Conservation (phyloP, 129 eudicot species). For the Flaveria brownii region DNA sequence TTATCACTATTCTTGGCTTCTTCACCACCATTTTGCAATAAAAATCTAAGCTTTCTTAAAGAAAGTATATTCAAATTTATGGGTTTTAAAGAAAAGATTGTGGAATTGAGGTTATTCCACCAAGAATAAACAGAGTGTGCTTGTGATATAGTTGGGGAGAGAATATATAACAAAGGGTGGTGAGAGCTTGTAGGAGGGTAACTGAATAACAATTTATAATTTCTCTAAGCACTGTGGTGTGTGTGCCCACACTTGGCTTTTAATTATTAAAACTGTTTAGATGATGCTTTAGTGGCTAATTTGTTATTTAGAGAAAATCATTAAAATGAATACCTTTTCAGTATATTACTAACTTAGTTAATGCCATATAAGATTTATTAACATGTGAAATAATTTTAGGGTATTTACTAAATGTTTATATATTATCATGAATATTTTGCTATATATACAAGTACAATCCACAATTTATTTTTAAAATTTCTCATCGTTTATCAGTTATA, state of each 20-base stretch:
- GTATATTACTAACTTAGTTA: too few relatives aligned
- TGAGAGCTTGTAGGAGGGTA: constrained; percentile 22
- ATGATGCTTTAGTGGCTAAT: not conserved
- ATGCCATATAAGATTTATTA: too few relatives aligned
- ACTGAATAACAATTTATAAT: constrained; percentile 18
- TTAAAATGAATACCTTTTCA: too few relatives aligned
- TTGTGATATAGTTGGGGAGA: constrained; percentile 21
- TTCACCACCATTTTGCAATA: constrained; percentile 49
- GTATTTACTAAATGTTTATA: too few relatives aligned
- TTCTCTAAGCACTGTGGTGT: constrained; percentile 21
- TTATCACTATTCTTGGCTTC: constrained; percentile 75
- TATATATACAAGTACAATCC: too few relatives aligned
- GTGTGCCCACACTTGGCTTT: constrained; percentile 21
- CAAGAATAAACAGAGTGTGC: constrained; percentile 11
- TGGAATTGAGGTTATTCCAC: constrained; percentile 13
- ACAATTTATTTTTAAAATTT: too few relatives aligned
- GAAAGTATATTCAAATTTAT: constrained; percentile 6
- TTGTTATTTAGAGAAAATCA: not conserved
- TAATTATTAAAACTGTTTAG: not conserved
- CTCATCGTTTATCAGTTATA: too few relatives aligned
- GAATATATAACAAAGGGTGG: constrained; percentile 36
- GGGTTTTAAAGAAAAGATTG: not conserved
- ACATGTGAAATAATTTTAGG: too few relatives aligned
- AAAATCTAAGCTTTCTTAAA: not conserved
- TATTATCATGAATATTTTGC: too few relatives aligned